phyloP scores from a whole-genome alignment of 202 grass and related monocot species.

The Elaeis oleifera region DNA sequence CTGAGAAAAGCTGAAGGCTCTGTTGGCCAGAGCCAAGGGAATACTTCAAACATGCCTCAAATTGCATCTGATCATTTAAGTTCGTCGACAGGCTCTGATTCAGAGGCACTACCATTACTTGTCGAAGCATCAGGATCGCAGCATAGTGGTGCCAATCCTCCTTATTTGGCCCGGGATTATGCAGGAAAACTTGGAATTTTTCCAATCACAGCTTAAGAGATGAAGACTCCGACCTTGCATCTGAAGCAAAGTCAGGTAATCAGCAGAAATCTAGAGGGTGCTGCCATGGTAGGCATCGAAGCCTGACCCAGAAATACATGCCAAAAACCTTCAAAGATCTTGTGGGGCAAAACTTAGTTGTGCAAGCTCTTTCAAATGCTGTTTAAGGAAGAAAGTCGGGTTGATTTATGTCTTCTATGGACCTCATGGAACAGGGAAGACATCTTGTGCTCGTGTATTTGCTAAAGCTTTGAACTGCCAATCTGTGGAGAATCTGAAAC shows the following conservation, averaged over 20 bases:
- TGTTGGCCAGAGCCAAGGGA: constrained; percentile 29
- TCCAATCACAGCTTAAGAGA: constrained; percentile 44
- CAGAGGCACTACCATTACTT: constrained; percentile 30
- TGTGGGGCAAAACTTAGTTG: constrained; percentile 69
- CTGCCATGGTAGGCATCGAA: constrained; percentile 35
- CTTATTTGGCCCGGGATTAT: constrained; percentile 34
- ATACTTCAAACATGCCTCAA: constrained; percentile 39
- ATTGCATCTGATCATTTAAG: constrained; percentile 47
- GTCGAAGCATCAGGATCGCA: not conserved
- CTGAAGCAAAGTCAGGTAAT: constrained; percentile 30
- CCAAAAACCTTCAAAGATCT: constrained; percentile 77
- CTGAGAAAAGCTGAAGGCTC: constrained; percentile 36
- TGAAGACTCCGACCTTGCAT: constrained; percentile 48
- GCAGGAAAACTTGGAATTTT: constrained; percentile 60
- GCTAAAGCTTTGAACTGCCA: constrained; percentile 82
- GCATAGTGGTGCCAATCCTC: constrained; percentile 23
- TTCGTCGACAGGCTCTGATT: constrained; percentile 64
- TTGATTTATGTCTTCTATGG: constrained; percentile 73
- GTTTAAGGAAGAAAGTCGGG: constrained; percentile 57
- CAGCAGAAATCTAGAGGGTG: constrained; percentile 23
- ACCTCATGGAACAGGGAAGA: constrained; percentile 78
- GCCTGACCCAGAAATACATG: constrained; percentile 75
- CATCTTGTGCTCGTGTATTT: constrained; percentile 68
- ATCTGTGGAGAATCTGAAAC: constrained; percentile 44
- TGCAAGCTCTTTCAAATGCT: constrained; percentile 80